Base-by-base conservation (phyloP, 2,329 filamentous ascomycete species). In the Cladosporium sp. region DNA sequence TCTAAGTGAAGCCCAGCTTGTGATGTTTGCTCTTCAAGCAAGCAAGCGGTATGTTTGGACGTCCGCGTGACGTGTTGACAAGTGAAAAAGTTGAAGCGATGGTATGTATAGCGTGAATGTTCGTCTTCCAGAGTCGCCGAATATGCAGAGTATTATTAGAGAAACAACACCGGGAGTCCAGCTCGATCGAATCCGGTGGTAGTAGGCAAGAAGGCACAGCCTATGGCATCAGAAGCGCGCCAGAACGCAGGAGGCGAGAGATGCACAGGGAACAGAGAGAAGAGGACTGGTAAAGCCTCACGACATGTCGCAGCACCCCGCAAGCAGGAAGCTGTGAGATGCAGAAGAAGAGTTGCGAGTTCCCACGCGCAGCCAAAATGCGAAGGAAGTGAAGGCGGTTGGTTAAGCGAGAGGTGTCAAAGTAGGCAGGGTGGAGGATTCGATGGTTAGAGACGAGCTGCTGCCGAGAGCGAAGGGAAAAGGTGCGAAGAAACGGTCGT, bases 401-500 rank as follows among this genome's bases (percentile, higher is more conserved):
- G n/a, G 25, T 3, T 25, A 11, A 47, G 43, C 25, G 22, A 28
- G 22, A 28, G 28, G 14, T 30, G 43, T 15, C 43, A 47, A 28
- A 47, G 43, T 28, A 30, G 20, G 43, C n/a, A 30, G 20, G 15
- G 30, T 11, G 3, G 39, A 30, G 36, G 25, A 22, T 34, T 19
- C 15, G 54, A 9, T 34, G 30, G 30, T 9, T 12, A 39, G 19
- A 49, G 45, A 39, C 22, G 34, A 55, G 36, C 22, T 17, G 40
- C 50, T 17, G 6, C 51, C 19, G 43, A 47, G 38, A 22, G 37
- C 30, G 38, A 22, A 34, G 17, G 39, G 11, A 42, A 30, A 47
- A 20, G 43, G 43, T 47, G 51, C 42, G 50, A 52, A 52, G 50
- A 52, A 52, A 52, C 50, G 37, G 22, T 37, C 50, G 50, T 36